Evolutionary conservation across 345 rosid species (phyloP).

Genomic region (Hibiscus trionum): DNA sequence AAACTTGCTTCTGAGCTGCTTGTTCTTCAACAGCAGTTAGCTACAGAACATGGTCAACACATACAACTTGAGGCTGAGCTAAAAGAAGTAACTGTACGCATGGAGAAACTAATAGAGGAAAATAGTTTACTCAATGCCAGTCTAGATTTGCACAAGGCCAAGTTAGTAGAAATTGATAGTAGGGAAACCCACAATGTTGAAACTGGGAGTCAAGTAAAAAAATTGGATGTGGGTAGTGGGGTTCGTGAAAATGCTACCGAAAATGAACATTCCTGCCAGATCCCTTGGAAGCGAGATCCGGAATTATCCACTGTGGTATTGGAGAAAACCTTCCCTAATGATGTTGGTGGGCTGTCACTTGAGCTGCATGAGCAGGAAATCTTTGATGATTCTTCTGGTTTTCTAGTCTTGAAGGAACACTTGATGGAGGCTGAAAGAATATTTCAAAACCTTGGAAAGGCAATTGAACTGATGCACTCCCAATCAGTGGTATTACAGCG

Average conservation of each 20-base stretch:
- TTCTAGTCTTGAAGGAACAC: conserved; percentile 34
- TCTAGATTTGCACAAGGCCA: conserved; percentile 29
- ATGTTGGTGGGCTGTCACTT: conserved; percentile 4
- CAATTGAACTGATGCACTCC: conserved; percentile 38
- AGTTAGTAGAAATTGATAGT: conserved; percentile 29
- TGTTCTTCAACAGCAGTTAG: conserved; percentile 41
- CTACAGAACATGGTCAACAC: conserved; percentile 32
- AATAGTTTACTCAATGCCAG: conserved; percentile 37
- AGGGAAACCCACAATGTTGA: conserved; percentile 24
- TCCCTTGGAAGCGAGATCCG: conserved; percentile 18
- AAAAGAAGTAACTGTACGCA: conserved; percentile 29
- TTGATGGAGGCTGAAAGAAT: conserved; percentile 47
- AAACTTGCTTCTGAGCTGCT: conserved; percentile 49
- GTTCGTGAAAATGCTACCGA: conserved; percentile 15
- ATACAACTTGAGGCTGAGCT: conserved; percentile 37
- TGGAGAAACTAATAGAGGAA: conserved; percentile 48
- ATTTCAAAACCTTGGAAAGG: conserved; percentile 51
- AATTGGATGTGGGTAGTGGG: conserved; percentile 13
- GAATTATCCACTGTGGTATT: conserved; percentile 8
- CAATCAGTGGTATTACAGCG: conserved; percentile 25
- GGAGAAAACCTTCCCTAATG: conserved; percentile 16
- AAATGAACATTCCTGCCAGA: conserved; percentile 20
- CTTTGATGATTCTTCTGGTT: conserved; percentile 32
- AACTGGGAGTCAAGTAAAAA: conserved; percentile 21
- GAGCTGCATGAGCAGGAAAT: conserved; percentile 23